Conservation (phyloP, 2,329 filamentous ascomycete genomes). For the Coniochaeta sp. region DNA sequence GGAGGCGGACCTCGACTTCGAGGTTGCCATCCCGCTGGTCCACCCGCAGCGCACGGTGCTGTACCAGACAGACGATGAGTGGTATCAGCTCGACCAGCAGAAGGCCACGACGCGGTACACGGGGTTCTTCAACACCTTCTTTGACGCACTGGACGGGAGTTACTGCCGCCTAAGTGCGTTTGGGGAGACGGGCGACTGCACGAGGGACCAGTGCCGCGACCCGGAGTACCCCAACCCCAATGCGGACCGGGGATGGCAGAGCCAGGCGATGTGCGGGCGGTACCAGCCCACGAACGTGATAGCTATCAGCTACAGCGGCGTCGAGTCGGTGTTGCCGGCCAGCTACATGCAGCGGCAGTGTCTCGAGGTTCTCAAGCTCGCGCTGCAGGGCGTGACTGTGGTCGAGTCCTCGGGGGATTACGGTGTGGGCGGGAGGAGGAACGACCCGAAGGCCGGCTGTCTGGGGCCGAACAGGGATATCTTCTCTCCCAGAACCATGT, state of each 20-base stretch:
- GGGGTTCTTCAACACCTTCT: conserved; percentile 26
- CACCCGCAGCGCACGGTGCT: conserved; percentile 30
- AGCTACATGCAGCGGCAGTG: conserved; percentile 44
- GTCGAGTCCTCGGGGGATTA: conserved; percentile 39
- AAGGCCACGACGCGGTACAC: conserved; percentile 7
- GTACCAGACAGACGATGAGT: conserved; percentile 34
- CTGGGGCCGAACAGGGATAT: conserved; percentile 29
- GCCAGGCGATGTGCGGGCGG: conserved; percentile 23
- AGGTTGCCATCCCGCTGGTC: conserved; percentile 27
- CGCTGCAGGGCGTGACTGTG: conserved; percentile 35
- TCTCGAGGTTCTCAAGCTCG: conserved; percentile 43
- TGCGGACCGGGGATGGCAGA: conserved; percentile 36
- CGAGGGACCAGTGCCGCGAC: conserved; percentile 29
- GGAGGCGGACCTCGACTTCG: conserved; percentile 30
- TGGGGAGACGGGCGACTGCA: conserved; percentile 36
- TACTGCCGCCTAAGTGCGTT: conserved; percentile 42
- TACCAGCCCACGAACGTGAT: conserved; percentile 46
- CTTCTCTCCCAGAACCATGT: conserved; percentile 42
- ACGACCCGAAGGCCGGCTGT: conserved; percentile 25
- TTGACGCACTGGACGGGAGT: conserved; percentile 41
- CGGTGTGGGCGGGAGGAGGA: conserved; percentile 25
- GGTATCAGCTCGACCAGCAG: conserved; percentile 21
- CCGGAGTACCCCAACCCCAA: conserved; percentile 38
- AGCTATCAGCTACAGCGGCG: conserved; percentile 46
- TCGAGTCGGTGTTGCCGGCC: conserved; percentile 43